Base-by-base conservation (phyloP, 2,329 filamentous ascomycete species). In the Microsporum audouinii region DNA sequence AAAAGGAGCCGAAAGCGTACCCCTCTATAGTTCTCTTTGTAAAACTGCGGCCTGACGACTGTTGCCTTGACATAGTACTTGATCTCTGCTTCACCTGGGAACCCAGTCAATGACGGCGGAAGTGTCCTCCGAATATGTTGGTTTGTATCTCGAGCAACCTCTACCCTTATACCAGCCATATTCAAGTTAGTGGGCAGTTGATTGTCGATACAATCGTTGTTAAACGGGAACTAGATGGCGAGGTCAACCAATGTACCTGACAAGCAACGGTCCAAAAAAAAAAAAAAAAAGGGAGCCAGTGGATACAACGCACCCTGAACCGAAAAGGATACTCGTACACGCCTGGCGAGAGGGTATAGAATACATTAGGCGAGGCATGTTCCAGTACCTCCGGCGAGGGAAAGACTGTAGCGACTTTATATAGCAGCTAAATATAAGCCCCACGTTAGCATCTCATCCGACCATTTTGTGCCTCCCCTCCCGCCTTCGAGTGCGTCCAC, bases 31-130 rank as follows among this genome's bases (percentile, higher is more conserved):
- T 96, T 96, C 75, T 96, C 91, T 71, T 92, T 92, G 74, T 95
- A 89, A 62, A 96, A 81, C 12, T 88, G 86, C 0, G 91, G 90
- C n/a, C 91, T 81, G 69, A 91, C 89, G 4, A 97, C 85, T 0
- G 94, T 97, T n/a, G 88, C 90, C 73, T 99, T 99, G 71, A 97
- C 82, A 71, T 89, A 99, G 75, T 99, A 99, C 66, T 86, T 83
- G 63, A 97, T 91, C 74, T 96, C 91, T 27, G 91, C 92, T 72
- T 91, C 85, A 36, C 87, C 87, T 0, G 89, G 89, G 66, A 94
- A 91, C 2, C 89, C 90, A n/a, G 83, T 88, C 60, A 97, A 77
- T 3, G 91, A 95, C 0, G 94, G 94, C 3, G 94, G 94, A 8
- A 99, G 79, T 0, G 91, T 95, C 67, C 85, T 85, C 70, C 88